Conservation (phyloP, 176 grass and related monocot species). For the Oryza punctata region DNA sequence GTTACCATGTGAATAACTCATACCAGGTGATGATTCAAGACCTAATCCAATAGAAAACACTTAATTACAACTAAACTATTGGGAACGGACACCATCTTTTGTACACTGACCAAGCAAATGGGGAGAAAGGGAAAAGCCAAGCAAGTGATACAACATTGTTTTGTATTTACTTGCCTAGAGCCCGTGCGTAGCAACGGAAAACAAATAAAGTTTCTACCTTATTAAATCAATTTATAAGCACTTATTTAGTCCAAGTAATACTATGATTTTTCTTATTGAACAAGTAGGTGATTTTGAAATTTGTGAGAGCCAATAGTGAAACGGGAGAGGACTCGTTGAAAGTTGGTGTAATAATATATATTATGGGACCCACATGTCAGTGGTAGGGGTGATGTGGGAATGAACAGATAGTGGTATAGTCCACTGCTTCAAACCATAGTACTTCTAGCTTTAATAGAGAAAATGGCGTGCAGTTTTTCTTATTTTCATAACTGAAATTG, state of each 20-base stretch:
- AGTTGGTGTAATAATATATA: too few species aligned
- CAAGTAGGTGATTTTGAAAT: too few species aligned
- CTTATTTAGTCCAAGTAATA: too few species aligned
- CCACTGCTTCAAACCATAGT: background rate
- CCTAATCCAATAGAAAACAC: slow-evolving; percentile 1
- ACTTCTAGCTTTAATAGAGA: background rate
- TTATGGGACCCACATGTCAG: too few species aligned
- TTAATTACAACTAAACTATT: background rate
- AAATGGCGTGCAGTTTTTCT: background rate
- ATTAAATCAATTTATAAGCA: too few species aligned
- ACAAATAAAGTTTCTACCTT: too few species aligned
- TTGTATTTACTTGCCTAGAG: too few species aligned
- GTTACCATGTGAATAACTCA: background rate
- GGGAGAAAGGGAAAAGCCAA: background rate
- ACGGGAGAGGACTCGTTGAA: too few species aligned
- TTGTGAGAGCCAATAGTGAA: too few species aligned
- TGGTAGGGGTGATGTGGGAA: too few species aligned
- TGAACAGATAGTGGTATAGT: background rate
- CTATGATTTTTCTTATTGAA: too few species aligned
- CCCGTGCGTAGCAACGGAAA: too few species aligned
- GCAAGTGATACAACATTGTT: background rate
- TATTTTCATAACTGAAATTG: background rate
- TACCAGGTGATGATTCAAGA: background rate
- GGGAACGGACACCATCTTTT: background rate
- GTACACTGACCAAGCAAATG: background rate